These are phyloP conservation scores for Isabelozyma heimii DNA, from an alignment of 805 yeast species.

Conservation along the genomic window DNA sequence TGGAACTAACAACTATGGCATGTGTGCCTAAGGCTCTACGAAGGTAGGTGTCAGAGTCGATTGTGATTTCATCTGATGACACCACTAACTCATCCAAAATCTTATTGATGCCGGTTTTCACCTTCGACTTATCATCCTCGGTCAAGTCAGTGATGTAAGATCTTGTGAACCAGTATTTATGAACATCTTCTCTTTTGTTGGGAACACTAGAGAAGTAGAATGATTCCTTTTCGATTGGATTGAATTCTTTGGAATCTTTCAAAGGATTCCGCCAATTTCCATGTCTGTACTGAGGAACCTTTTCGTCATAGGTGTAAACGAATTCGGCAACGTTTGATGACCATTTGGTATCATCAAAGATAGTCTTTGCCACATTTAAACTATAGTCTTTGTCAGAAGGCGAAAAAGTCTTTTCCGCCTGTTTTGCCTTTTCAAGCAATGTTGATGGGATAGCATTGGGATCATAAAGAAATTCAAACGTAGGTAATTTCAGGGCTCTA, in stretches of 20 bases:
- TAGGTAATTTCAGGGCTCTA: slow-evolving; percentile 5
- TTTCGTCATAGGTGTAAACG: slow-evolving; percentile 33
- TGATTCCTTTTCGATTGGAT: slow-evolving; percentile 29
- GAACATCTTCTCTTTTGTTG: slow-evolving; percentile 34
- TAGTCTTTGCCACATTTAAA: slow-evolving; percentile 5
- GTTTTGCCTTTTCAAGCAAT: slow-evolving; percentile 3
- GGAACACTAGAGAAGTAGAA: slow-evolving; percentile 25
- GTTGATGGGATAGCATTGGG: slow-evolving; percentile 3
- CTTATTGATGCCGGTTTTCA: slow-evolving; percentile 29
- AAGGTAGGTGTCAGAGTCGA: slow-evolving; percentile 10
- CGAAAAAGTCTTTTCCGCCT: neutral
- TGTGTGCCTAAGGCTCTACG: slow-evolving; percentile 25
- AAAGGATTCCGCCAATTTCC: slow-evolving; percentile 46
- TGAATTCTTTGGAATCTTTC: slow-evolving; percentile 28
- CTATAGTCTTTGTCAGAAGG: slow-evolving; percentile 1
- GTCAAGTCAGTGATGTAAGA: slow-evolving; percentile 50
- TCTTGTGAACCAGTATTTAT: slow-evolving; percentile 52
- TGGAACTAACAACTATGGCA: slow-evolving; percentile 11
- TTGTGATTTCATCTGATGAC: slow-evolving; percentile 3
- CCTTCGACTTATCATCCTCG: slow-evolving; percentile 29
- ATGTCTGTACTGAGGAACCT: slow-evolving; percentile 57
- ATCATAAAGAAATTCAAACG: slow-evolving; percentile 2
- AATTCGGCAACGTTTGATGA: slow-evolving; percentile 30
- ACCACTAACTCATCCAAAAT: slow-evolving; percentile 18
- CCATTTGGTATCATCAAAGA: slow-evolving; percentile 31